Evolutionary conservation across 768 basidiomycete genomes (phyloP).

Genomic region (Chalciporus piperatus): DNA sequence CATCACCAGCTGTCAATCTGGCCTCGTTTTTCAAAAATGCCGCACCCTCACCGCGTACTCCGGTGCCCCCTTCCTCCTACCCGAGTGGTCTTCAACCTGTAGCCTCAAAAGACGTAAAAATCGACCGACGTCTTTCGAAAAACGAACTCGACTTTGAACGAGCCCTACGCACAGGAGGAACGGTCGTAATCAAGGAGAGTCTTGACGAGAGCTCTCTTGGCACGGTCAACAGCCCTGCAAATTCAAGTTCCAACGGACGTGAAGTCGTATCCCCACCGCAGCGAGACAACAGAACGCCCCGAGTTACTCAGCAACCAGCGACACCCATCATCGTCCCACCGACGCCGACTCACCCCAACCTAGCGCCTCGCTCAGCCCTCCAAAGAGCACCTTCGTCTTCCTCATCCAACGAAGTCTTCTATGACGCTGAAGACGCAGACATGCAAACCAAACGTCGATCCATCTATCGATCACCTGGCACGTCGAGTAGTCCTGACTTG

Average conservation of each 20-base stretch:
- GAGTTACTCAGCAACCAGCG: slow-evolving; percentile 42
- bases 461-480: slow-evolving; percentile 85
- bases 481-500: slow-evolving; percentile 88
- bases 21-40: slow-evolving; percentile 62
- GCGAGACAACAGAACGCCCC: slow-evolving; percentile 36
- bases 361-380: slow-evolving; percentile 30
- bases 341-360: too few relatives aligned
- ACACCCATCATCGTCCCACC: slow-evolving; percentile 67
- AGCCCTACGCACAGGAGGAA: slow-evolving; percentile 63
- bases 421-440: slow-evolving; percentile 65
- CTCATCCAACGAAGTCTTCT: slow-evolving; percentile 57
- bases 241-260: slow-evolving; percentile 26
- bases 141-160: slow-evolving; percentile 83
- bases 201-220: slow-evolving; percentile 69
- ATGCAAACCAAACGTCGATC: slow-evolving; percentile 75
- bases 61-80: slow-evolving; percentile 46
- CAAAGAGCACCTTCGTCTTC: slow-evolving; percentile 41
- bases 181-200: slow-evolving; percentile 68
- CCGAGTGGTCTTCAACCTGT: slow-evolving; percentile 55
- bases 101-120: slow-evolving; percentile 46
- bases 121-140: slow-evolving; percentile 59
- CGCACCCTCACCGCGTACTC: slow-evolving; percentile 43
- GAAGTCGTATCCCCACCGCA: slow-evolving; percentile 42
- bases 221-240: slow-evolving; percentile 40
- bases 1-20: slow-evolving; percentile 43